phyloP scores from a whole-genome alignment of 2,329 filamentous ascomycete genomes.

The Rhexocercosporidium sp. region DNA sequence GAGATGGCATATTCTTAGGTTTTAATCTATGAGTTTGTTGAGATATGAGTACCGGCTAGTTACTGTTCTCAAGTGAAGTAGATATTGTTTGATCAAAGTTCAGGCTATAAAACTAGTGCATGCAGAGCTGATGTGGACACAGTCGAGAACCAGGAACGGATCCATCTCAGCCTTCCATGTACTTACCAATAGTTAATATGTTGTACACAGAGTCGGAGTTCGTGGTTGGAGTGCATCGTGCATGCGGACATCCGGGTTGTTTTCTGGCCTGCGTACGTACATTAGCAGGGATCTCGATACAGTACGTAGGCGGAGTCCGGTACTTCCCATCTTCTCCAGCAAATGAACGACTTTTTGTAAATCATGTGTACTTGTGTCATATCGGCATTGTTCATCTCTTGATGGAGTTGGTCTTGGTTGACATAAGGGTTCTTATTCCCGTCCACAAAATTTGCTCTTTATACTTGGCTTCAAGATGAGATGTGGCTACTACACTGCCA shows the following conservation, averaged over 20 bases:
- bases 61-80: neutral
- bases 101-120: neutral
- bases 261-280: neutral
- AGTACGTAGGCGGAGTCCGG: neutral
- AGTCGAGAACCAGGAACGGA: too few relatives aligned
- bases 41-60: too few relatives aligned
- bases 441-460: neutral
- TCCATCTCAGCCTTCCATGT: too few relatives aligned
- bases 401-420: neutral
- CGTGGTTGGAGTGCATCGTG: neutral
- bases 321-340: neutral
- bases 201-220: neutral
- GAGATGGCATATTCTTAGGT: neutral
- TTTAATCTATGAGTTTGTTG: too few relatives aligned
- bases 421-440: neutral
- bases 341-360: too few relatives aligned
- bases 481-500: too few relatives aligned
- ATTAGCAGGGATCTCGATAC: neutral
- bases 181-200: neutral
- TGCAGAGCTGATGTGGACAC: neutral
- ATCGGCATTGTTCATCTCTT: neutral
- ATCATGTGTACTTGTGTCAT: neutral
- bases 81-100: neutral
- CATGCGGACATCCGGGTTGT: neutral
- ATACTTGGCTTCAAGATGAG: neutral